Conservation (phyloP, 352 stramenopile species). For the Pythium rishiriense region DNA sequence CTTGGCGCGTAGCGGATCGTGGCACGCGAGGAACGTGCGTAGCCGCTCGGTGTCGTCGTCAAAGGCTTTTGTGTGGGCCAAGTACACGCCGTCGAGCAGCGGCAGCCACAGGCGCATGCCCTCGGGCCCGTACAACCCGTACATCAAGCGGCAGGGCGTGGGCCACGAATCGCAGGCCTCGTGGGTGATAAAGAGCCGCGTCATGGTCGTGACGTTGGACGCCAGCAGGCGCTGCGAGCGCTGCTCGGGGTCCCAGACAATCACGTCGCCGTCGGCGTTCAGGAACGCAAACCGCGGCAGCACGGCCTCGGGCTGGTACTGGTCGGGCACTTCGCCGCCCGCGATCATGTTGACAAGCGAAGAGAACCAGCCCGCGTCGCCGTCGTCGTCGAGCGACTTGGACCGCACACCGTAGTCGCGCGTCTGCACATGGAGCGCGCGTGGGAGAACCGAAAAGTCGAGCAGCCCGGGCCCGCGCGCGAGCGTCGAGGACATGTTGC, state of each 20-base stretch:
- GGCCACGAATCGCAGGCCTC: constrained; percentile 53
- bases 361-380: constrained; percentile 54
- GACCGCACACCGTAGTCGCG: constrained; percentile 30
- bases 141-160: constrained; percentile 59
- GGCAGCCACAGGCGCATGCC: constrained; percentile 80
- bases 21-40: constrained; percentile 71
- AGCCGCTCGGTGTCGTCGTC: constrained; percentile 47
- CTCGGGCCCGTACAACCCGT: constrained; percentile 69
- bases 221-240: constrained; percentile 65
- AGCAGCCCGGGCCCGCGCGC: constrained; percentile 22
- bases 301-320: constrained; percentile 70
- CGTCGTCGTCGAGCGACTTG: constrained; percentile 44
- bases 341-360: constrained; percentile 61
- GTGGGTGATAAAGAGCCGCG: constrained; percentile 44
- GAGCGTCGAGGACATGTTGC: constrained; percentile 2
- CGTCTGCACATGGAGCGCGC: constrained; percentile 56
- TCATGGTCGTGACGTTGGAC: constrained; percentile 67
- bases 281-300: constrained; percentile 68
- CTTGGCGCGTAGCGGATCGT: constrained; percentile 81
- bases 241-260: constrained; percentile 80
- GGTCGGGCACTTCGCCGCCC: constrained; percentile 63
- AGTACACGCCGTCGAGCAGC: constrained; percentile 75
- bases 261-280: constrained; percentile 50
- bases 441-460: constrained; percentile 58
- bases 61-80: constrained; percentile 57